Evolutionary conservation across 1,284 basidiomycete genomes (phyloP).

Genomic region (Cryptococcus sp.): DNA sequence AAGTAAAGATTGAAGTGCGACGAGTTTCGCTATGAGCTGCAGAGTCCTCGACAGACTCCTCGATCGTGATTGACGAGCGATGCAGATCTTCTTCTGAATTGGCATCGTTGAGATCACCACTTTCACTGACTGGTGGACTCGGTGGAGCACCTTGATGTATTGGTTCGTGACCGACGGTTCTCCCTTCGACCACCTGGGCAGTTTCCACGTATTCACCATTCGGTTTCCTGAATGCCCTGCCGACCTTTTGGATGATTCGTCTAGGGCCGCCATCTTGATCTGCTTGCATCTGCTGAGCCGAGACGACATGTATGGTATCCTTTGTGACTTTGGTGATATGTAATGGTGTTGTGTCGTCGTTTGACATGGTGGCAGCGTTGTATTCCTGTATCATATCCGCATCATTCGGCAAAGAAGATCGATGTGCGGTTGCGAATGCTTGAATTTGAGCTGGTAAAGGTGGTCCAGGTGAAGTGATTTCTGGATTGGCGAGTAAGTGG

Average conservation of each 20-base stretch:
- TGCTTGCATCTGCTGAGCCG: conserved; percentile 5
- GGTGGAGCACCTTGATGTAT: conserved; percentile 43
- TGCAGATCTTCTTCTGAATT: not conserved
- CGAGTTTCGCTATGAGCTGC: not conserved
- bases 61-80: conserved; percentile 9
- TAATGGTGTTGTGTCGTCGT: conserved; percentile 15
- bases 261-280: conserved; percentile 5
- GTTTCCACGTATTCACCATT: conserved; percentile 4
- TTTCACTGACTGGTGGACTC: conserved; percentile 39
- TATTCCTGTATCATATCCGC: not conserved
- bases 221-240: conserved; percentile 25
- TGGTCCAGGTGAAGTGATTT: conserved; percentile 15
- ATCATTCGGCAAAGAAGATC: conserved; percentile 3
- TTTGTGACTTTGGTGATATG: conserved; percentile 39
- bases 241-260: conserved; percentile 31
- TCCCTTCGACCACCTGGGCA: not conserved
- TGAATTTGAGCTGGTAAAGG: conserved; percentile 24
- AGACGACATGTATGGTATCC: conserved; percentile 26
- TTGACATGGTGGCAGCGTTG: conserved; percentile 3
- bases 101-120: not conserved
- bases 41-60: not conserved
- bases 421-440: conserved; percentile 10
- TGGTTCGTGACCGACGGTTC: conserved; percentile 7
- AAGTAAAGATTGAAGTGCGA: conserved; percentile 13
- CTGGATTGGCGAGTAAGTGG: conserved; percentile 31